Base-by-base conservation (phyloP, 352 stramenopile genomes). In the Phytophthora ohioensis region DNA sequence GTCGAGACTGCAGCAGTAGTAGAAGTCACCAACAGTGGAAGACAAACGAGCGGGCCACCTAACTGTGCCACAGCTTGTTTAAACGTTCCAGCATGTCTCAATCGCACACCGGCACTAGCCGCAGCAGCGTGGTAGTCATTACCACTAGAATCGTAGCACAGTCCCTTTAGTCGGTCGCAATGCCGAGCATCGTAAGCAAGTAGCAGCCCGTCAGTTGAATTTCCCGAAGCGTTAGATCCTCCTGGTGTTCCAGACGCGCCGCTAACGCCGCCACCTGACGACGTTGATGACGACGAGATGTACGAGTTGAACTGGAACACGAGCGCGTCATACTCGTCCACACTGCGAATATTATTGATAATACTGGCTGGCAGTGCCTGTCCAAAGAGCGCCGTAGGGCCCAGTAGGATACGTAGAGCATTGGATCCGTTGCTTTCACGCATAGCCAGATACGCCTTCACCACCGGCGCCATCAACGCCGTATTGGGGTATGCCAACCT, bases 231-330 rank as follows among this genome's bases (percentile, higher is more conserved):
- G 39, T 65, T 82, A 0, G 66, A 57, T 4, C 67, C 54, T 46
- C 73, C 74, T 9, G 70, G 31, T 12, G 76, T 46, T 21, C 70
- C 67, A 3, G 71, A 38, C 1, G 78, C 62, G 2, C 60, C 73
- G 57, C 47, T 79, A 31, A 75, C 76, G 3, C 75, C 75, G 49
- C 49, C 64, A 52, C 57, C 68, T 7, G 76, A 86, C 4, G 82
- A 90, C 21, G 82, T 82, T 3, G 82, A 84, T 11, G 84, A 90
- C 31, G 84, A 92, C 46, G 81, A 88, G 27, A 92, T 90, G 64
- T 88, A 90, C 47, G 84, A 87, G 64, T 92, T 92, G 69, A 90
- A 92, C 64, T 92, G 84, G 42, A 92, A 84, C 49, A 92, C 82
- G 4, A 92, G 72, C 47, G 84, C 82, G 61, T 92, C 84, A 51